A percentile compares a stretch with the other conserved stretches of the same genome.
Evolutionary conservation across 768 basidiomycete species (phyloP).

Genomic region (Lentinula detonsa): DNA sequence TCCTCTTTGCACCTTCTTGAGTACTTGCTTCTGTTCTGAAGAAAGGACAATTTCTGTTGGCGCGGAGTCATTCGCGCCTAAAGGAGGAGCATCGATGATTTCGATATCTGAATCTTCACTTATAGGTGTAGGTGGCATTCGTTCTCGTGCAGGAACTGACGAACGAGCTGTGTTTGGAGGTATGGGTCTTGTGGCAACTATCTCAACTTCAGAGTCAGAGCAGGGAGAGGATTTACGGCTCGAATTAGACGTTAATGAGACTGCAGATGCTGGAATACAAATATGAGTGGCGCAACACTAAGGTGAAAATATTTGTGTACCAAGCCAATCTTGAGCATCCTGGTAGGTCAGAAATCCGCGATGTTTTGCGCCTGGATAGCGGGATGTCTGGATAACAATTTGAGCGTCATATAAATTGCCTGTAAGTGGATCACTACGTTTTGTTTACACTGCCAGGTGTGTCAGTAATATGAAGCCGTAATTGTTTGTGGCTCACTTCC

Average conservation of each 20-base stretch:
- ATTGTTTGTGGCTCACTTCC: slow-evolving; percentile 33
- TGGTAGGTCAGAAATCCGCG: slow-evolving; percentile 41
- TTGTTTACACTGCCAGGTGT: slow-evolving; percentile 32
- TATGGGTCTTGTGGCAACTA: not conserved
- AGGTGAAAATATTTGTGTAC: slow-evolving; percentile 12
- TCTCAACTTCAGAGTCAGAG: slow-evolving; percentile 1
- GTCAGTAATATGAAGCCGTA: not conserved
- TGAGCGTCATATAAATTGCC: not conserved
- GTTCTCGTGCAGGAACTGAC: not conserved
- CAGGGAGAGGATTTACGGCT: not conserved
- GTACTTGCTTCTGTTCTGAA: slow-evolving; percentile 42
- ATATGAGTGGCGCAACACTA: not conserved
- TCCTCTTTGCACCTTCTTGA: slow-evolving; percentile 49
- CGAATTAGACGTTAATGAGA: not conserved
- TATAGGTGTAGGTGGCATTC: not conserved
- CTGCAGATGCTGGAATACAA: not conserved
- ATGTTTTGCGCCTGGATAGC: slow-evolving; percentile 45
- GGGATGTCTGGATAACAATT: slow-evolving; percentile 34
- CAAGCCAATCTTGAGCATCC: slow-evolving; percentile 51
- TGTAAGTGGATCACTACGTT: slow-evolving; percentile 26
- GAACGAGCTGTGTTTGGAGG: not conserved
- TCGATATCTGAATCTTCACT: slow-evolving; percentile 11
- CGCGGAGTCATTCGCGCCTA: not conserved
- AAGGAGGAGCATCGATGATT: slow-evolving; percentile 1
- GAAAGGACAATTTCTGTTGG: slow-evolving; percentile 33